Base-by-base conservation (phyloP, 2,329 filamentous ascomycete genomes). In the Remersonia thermophila region DNA sequence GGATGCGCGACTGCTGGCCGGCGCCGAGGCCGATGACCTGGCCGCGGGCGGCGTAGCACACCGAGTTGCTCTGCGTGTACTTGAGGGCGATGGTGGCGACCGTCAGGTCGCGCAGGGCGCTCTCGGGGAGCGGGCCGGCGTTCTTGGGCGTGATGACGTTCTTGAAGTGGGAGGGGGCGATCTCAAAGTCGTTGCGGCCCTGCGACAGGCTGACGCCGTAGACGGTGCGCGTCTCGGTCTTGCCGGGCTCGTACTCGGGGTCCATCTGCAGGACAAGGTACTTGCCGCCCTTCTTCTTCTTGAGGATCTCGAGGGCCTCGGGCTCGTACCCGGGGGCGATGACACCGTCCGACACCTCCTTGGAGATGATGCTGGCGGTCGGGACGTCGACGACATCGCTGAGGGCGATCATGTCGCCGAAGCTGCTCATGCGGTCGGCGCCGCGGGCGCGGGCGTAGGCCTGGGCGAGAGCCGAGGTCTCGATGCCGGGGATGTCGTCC, bases 21-120 rank as follows among this genome's bases (percentile, higher is more conserved):
- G 91, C 91, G 47, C 91, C 91, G 38, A 98, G 77, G 47, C 91
- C 91, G 50, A 98, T 73, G 51, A 96, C 73, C 63, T 96, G 91
- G 32, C 91, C 91, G 53, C 93, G 87, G 45, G 85, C 70, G 37
- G 91, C 87, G 57, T 96, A 98, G 73, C 89, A 96, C 46, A 98
- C 91, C 17, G 87, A 95, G 74, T 98, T 98, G 56, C 86, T 94
- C 65, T 98, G 87, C 1, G 91, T 98, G 69, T 94, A 98, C 67
- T 98, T 98, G 52, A 96, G 72, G 25, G 91, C 86, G 55, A 98
- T 95, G 38, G 91, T 98, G 37, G 91, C 91, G 32, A 98, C 81
- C 18, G 89, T 87, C 46, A 98, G 68, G 55, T 98, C 91, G 43
- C 89, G 79, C 43, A 89, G 71, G 35, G 91, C 91, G 38, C 74